Base-by-base conservation (phyloP, 129 eudicot species). In the Centrapalus pauciflorus region DNA sequence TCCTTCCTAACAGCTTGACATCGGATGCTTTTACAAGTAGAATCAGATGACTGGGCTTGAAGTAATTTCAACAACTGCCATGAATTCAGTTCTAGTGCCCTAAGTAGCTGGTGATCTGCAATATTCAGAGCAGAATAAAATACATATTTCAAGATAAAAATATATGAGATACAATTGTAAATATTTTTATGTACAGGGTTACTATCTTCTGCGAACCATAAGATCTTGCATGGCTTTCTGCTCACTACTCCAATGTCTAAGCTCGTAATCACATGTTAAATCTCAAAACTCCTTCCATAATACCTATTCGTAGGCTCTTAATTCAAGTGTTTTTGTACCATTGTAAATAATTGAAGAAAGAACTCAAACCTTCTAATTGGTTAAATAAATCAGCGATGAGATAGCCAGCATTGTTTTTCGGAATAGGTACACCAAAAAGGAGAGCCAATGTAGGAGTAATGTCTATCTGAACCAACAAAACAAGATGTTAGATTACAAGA, bases 361-460 rank as follows among this genome's bases (percentile, higher is more conserved):
- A 75, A 57, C 43, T 19, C 61, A 37, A 38, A 91, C 98, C 98
- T 85, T 78, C 61, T 32, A 92, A 57, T 61, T 84, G 77, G 48
- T 70, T 66, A 63, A 88, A 85, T 43, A 77, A 64, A 38, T 83
- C 96, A 21, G 77, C 28, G 66, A 89, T 78, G 26, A 88, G 71
- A 61, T 77, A 30, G 34, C 98, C 98, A 58, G 84, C 91, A 78
- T 78, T 92, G 63, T 92, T 88, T 46, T 70, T 88, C 4, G 98
- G 98, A 71, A 92, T 88, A 35, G 98, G 98, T 61, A 88, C 91
- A 61, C 98, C 98, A 73, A 85, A 88, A 38, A 88, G 95, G 63
- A 92, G 87, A 76, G 98, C 89, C 38, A 92, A 58, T 34, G 98
- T 88, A 46, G 96, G 79, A 55, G 92, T 83, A 74, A 92, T 70